Base-by-base conservation (phyloP, 495 filamentous ascomycete species). In the Daldinia vernicosa region DNA sequence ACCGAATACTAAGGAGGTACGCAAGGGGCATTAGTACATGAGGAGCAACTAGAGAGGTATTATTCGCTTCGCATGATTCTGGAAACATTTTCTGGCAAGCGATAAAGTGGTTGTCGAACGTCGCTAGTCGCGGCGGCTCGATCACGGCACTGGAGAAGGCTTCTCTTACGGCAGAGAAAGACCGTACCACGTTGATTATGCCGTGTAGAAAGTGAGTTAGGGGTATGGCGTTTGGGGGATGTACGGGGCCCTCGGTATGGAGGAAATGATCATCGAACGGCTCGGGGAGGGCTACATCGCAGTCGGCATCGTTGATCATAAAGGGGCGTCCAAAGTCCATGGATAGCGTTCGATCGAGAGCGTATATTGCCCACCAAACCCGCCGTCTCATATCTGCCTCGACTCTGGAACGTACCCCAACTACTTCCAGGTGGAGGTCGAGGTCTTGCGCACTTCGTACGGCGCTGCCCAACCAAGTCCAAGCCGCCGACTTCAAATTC, bases 351-450 rank as follows among this genome's bases (percentile, higher is more conserved):
- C 95, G 88, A 81, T 99, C 95, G 82, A 93, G 93, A 52, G 91
- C 88, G 79, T 98, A 98, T 66, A 97, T 88, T 33, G 91, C 88
- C 95, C 95, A 99, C 95, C 95, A 99, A 12, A 97, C 88, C 54
- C 95, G 86, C 61, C 92, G 86, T 57, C 94, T 85, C 89, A 93
- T 94, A 74, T 98, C 96, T n/a, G 85, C 88, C 77, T 98, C 95
- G 15, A 97, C 80, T 35, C 73, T 74, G 17, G 75, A 76, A 43
- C 68, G 75, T 26, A 72, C 50, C 14, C 74, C 75, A 9, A 51
- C 40, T 12, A 89, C 81, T 67, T 98, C 93, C 26, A 87, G 83
- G 71, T 98, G 89, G 27, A 99, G 81, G 4, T 94, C 95, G 64
- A 97, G 87, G 76, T 96, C 93, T 80, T 97, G 95, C 0, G 92